These are phyloP conservation scores for Heliamphora pulchella DNA, from an alignment of 179 eudicot species.

Conservation along the genomic window DNA sequence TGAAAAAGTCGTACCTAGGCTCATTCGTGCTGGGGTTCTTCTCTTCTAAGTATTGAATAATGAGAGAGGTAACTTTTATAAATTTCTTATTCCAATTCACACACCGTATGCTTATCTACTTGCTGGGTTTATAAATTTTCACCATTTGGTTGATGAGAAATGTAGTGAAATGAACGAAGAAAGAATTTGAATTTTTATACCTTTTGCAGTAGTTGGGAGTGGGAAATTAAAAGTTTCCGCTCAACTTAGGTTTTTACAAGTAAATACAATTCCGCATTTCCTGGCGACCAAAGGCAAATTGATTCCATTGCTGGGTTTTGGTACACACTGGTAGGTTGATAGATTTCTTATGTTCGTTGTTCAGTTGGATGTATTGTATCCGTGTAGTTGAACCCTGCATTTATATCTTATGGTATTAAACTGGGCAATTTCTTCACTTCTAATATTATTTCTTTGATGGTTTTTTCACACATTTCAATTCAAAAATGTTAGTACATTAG, in stretches of 20 bases:
- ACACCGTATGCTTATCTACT: too few species aligned
- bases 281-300: background rate
- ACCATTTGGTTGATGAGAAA: conserved; percentile 1
- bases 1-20: background rate
- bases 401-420: background rate
- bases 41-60: background rate
- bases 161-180: background rate
- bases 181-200: background rate
- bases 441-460: background rate
- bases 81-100: background rate
- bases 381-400: background rate
- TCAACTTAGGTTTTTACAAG: background rate
- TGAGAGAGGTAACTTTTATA: background rate
- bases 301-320: background rate
- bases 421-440: background rate
- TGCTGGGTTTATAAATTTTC: background rate
- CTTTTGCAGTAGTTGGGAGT: background rate
- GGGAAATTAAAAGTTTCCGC: background rate
- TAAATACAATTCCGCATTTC: background rate
- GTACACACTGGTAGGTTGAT: background rate
- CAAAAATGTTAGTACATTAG: too few species aligned
- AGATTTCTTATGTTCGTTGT: background rate
- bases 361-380: conserved; percentile 3
- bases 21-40: background rate
- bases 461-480: background rate